Percentiles rank a stretch among this genome's conserved stretches.
phyloP scores from a whole-genome alignment of 1,284 basidiomycete genomes.

The Lignosus rhinocerotis region DNA sequence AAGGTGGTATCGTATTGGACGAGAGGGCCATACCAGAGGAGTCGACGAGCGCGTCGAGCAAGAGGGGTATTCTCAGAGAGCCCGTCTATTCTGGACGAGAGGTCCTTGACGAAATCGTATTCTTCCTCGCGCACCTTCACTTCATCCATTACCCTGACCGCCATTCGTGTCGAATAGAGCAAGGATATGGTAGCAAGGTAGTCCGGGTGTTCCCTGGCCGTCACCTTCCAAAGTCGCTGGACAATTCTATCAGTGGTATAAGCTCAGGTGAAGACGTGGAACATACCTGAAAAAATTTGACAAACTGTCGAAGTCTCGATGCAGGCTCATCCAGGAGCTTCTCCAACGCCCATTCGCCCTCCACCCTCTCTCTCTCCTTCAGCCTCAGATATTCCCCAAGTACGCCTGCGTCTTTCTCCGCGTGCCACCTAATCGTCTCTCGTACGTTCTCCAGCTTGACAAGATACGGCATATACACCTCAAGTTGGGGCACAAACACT shows the following conservation, averaged over 20 bases:
- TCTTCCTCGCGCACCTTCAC: conserved; percentile 85
- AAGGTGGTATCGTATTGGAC: not conserved
- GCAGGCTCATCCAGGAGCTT: conserved; percentile 76
- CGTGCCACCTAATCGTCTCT: conserved; percentile 40
- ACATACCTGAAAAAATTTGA: conserved; percentile 73
- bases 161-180: conserved; percentile 63
- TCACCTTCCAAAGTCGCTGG: conserved; percentile 65
- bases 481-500: conserved; percentile 62
- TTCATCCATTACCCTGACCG: conserved; percentile 76
- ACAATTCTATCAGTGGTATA: not conserved
- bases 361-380: conserved; percentile 58
- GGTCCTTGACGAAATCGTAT: conserved; percentile 68
- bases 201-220: conserved; percentile 69
- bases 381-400: conserved; percentile 85
- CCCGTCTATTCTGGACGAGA: conserved; percentile 61
- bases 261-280: not conserved
- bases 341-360: conserved; percentile 63
- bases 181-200: conserved; percentile 68
- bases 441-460: conserved; percentile 69
- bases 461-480: conserved; percentile 85
- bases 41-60: conserved; percentile 67
- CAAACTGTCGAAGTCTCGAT: conserved; percentile 71
- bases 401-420: conserved; percentile 37
- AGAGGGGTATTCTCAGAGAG: conserved; percentile 53
- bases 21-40: conserved; percentile 66